Percentiles rank a stretch among this genome's conserved stretches.
Conservation (phyloP, 768 basidiomycete species). For the Mycena crocata region DNA sequence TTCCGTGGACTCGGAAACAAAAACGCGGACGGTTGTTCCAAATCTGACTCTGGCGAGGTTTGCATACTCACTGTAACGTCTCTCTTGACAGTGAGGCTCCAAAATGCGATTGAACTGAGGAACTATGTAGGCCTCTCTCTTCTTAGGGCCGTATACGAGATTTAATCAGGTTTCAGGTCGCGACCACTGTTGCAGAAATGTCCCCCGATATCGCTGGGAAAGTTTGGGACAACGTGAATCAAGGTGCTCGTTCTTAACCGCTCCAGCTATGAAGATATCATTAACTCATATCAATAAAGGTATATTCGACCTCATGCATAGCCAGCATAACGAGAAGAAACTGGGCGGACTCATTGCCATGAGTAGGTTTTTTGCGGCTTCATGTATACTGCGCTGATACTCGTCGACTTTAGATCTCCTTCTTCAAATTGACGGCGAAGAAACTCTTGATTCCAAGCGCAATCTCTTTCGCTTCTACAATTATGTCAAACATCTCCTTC, state of each 20-base stretch:
- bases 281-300: constrained; percentile 40
- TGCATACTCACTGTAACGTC: too few species aligned
- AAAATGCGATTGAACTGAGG: constrained; percentile 78
- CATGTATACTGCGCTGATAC: constrained; percentile 7
- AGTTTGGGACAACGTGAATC: constrained; percentile 88
- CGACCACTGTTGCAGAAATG: constrained; percentile 80
- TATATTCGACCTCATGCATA: constrained; percentile 87
- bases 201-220: constrained; percentile 84
- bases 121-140: constrained; percentile 69
- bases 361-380: constrained; percentile 54
- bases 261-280: too few species aligned
- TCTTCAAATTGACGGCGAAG: constrained; percentile 81
- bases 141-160: constrained; percentile 18
- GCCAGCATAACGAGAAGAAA: constrained; percentile 80
- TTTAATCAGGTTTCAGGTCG: constrained; percentile 63
- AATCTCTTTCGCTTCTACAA: constrained; percentile 90
- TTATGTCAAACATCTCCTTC: constrained; percentile 93
- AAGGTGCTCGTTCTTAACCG: constrained; percentile 40
- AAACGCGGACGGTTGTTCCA: constrained; percentile 72
- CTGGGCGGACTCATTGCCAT: constrained; percentile 91
- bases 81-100: constrained; percentile 68
- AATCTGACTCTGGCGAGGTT: too few species aligned
- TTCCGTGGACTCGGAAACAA: constrained; percentile 76
- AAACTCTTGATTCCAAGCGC: constrained; percentile 82
- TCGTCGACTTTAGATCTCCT: constrained; percentile 66